These are phyloP conservation scores for Calocybe cyanea DNA, from an alignment of 768 basidiomycete species.

Conservation along the genomic window DNA sequence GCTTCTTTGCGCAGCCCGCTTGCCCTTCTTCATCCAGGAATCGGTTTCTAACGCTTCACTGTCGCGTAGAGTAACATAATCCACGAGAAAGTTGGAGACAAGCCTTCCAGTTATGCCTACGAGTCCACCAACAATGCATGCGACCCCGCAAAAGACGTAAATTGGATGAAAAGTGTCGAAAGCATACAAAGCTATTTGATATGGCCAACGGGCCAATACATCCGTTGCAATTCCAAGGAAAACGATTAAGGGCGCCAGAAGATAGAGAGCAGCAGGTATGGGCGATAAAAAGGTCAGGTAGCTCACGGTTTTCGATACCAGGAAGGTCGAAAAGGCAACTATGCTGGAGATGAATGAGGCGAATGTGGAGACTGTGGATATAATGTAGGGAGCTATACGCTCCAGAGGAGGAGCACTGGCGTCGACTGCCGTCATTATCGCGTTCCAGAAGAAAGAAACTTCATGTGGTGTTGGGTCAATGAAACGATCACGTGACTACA, in stretches of 20 bases:
- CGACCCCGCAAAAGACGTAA: conserved; percentile 54
- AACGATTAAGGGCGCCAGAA: conserved; percentile 46
- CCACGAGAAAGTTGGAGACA: conserved; percentile 11
- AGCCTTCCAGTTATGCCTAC: conserved; percentile 37
- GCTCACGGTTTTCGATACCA: conserved; percentile 3
- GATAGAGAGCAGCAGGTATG: conserved; percentile 31
- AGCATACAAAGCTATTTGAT: conserved; percentile 31
- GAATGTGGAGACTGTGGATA: conserved; percentile 5
- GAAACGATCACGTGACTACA: too few relatives aligned
- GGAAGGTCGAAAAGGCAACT: conserved; percentile 2
- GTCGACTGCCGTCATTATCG: conserved; percentile 3
- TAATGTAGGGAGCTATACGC: conserved; percentile 13
- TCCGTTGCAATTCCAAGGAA: conserved; percentile 37
- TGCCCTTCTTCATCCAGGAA: background rate
- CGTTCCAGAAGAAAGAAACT: too few relatives aligned
- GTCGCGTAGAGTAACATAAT: background rate
- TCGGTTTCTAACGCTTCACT: background rate
- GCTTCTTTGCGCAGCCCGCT: background rate
- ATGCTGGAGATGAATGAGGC: conserved; percentile 7
- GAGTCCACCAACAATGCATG: conserved; percentile 47
- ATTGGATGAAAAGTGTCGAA: conserved; percentile 47
- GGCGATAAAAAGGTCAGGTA: conserved; percentile 19
- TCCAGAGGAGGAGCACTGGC: conserved; percentile 12
- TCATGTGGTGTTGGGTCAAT: too few relatives aligned
- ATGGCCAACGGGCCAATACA: conserved; percentile 43